Conservation (phyloP, 1,284 basidiomycete species). For the Anthracocystis walkeri region DNA sequence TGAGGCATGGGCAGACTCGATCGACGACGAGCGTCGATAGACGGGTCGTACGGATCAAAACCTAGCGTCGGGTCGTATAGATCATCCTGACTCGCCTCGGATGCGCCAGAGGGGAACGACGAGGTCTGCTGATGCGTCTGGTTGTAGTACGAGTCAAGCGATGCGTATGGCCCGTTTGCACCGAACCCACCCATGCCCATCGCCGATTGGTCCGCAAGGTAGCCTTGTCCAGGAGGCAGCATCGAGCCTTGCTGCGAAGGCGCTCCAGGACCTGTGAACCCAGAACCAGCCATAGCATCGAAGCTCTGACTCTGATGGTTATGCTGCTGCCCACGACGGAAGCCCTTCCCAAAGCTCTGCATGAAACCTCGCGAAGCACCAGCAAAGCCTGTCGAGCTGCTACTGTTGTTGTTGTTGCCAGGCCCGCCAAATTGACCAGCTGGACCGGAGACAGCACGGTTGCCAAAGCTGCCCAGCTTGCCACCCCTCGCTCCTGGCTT, state of each 20-base stretch:
- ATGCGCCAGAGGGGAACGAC: slow-evolving; percentile 34
- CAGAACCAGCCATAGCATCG: slow-evolving; percentile 23
- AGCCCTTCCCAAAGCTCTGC: slow-evolving; percentile 48
- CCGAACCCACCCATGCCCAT: slow-evolving; percentile 30
- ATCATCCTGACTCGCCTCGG: slow-evolving; percentile 48
- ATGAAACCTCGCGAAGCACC: slow-evolving; percentile 41
- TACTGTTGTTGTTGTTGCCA: slow-evolving; percentile 5
- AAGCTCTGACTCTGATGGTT: slow-evolving; percentile 28
- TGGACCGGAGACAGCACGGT: slow-evolving; percentile 41
- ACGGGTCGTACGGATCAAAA: slow-evolving; percentile 48
- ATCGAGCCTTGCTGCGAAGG: slow-evolving; percentile 15
- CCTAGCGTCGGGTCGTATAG: slow-evolving; percentile 48
- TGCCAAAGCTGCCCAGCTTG: slow-evolving; percentile 35
- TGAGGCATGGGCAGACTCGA: slow-evolving; percentile 49
- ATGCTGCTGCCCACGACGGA: slow-evolving; percentile 34
- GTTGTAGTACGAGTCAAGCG: slow-evolving; percentile 27
- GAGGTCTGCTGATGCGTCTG: slow-evolving; percentile 18
- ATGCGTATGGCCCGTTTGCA: slow-evolving; percentile 14
- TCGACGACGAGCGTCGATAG: slow-evolving; percentile 39
- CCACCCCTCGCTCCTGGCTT: slow-evolving; percentile 36
- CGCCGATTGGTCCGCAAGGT: slow-evolving; percentile 24
- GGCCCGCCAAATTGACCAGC: slow-evolving; percentile 34
- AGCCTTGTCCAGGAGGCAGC: slow-evolving; percentile 29
- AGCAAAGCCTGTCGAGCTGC: slow-evolving; percentile 23
- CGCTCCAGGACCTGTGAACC: slow-evolving; percentile 18